These are phyloP conservation scores for Daldinia sp. DNA, from an alignment of 2,329 filamentous ascomycete species.

Conservation along the genomic window DNA sequence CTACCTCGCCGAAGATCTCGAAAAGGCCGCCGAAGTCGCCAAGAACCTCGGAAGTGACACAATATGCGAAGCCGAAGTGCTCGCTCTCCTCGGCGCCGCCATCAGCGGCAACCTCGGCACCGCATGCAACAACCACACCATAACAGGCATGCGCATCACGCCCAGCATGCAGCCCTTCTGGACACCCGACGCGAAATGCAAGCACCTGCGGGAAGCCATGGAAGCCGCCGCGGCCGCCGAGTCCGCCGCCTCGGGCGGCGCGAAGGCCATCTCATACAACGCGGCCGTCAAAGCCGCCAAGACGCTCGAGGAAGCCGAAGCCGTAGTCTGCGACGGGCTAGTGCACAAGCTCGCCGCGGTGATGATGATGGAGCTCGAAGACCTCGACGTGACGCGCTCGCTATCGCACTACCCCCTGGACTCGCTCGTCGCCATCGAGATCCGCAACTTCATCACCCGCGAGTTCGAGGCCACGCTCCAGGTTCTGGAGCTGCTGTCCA, in stretches of 20 bases:
- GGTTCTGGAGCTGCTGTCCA: conserved; percentile 63
- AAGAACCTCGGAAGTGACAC: conserved; percentile 59
- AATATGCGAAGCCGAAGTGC: conserved; percentile 62
- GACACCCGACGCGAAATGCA: conserved; percentile 63
- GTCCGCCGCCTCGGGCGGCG: conserved; percentile 31
- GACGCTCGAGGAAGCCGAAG: conserved; percentile 55
- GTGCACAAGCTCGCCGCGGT: conserved; percentile 58
- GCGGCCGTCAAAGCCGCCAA: conserved; percentile 54
- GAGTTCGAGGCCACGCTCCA: conserved; percentile 61
- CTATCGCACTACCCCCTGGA: conserved; percentile 56
- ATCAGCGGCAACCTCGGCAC: conserved; percentile 55
- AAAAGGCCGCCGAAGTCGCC: conserved; percentile 55
- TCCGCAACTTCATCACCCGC: conserved; percentile 60
- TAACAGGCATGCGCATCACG: conserved; percentile 63
- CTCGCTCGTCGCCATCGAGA: conserved; percentile 59
- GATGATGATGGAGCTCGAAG: conserved; percentile 58
- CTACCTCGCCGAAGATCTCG: conserved; percentile 58
- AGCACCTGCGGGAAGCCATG: conserved; percentile 54
- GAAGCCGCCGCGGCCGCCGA: conserved; percentile 51
- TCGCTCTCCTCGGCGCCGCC: conserved; percentile 61
- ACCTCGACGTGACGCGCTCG: conserved; percentile 56
- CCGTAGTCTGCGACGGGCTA: conserved; percentile 55
- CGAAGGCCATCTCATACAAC: conserved; percentile 53
- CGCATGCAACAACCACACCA: conserved; percentile 58
- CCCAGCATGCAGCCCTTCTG: conserved; percentile 60